Evolutionary conservation across 1,284 basidiomycete species (phyloP), one percentile per base, ranked within the genome.

Genomic region (Violaceomyces palustris): DNA sequence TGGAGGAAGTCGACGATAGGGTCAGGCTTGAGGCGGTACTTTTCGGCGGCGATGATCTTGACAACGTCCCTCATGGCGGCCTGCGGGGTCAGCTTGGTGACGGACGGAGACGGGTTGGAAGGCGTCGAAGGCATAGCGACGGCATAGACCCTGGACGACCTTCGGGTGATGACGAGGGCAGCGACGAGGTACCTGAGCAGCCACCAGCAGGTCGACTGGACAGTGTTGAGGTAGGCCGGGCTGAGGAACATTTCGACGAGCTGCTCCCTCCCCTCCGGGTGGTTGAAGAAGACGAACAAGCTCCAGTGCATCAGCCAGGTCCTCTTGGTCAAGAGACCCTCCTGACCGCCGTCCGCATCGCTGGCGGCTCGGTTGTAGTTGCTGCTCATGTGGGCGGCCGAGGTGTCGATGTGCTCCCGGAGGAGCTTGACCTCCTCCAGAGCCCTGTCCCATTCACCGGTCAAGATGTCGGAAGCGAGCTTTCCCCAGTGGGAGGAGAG

Each of bases 301-400:
- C 87, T 88, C 93, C 93, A 98, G 78, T 98, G 94, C 11, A 91
- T 82, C 48, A 94, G 82, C 92, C 93, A 97, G 37, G 89, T 89
- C 50, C 94, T 83, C n/a, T 90, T 76, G 93, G 91, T 40, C 94
- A 81, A 69, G 88, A 90, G 37, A 80, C 80, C 41, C 89, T 81
- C 4, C 39, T 72, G 66, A 21, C 61, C 54, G 35, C 60, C 50
- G 39, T 66, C 57, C 39, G 57, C 51, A 31, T 39, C 39, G 28
- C 43, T 43, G 30, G 46, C 36, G 39, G 42, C 43, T 12, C 47
- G 53, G 25, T 51, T 52, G 42, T 52, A 56, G 19, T 48, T 48
- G 5, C 51, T 45, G 32, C 45, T 49, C 12, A 43, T 52, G 35
- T 60, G 56, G n/a, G 51, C 48, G 31, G 56, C 47, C 23, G 57